Evolutionary conservation across 306 rosid species (phyloP), one percentile per base, ranked within the genome.

Genomic region (Cucurbita moschata): DNA sequence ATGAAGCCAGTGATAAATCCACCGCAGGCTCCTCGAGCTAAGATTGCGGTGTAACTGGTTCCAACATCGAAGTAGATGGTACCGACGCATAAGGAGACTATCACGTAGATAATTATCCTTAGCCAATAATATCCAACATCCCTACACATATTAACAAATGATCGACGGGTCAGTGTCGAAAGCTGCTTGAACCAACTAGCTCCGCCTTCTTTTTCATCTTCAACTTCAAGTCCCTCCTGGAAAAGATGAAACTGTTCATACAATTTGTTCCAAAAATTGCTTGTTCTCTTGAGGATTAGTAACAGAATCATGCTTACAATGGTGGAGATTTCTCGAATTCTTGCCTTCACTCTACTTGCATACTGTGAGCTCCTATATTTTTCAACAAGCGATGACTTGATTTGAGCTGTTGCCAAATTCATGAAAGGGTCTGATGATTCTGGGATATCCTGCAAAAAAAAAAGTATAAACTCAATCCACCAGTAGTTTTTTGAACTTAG

Each of bases 101-200:
- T 79, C 40, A 91, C 83, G 74, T 94, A 94, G 78, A 94, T 85
- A 37, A 89, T 84, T 30, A 94, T 88, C 92, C 99, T 90, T 75
- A 91, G 73, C 99, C 99, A 94, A 77, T 89, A 94, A 77, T 94
- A 94, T n/a, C 99, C 99, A 35, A 94, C 92, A 77, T 94, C 99
- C 80, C 99, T 85, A 70, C 85, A 77, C 99, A 94, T 94, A 89
- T 94, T 91, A 78, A 94, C 74, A 53, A 87, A 82, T 26, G 99
- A 94, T 81, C 99, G 85, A 54, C 40, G 84, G 23, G 96, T 86
- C 86, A 94, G 71, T 44, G 97, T 91, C 1, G 46, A 49, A 26
- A 94, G 96, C 80, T 94, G 99, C 83, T 81, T 91, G 87, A 86
- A 81, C 99, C 95, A 94, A 81, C 84, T 84, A 67, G 99, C 94